phyloP scores from a whole-genome alignment of 2,329 filamentous ascomycete species.

The Colletotrichum camelliae region DNA sequence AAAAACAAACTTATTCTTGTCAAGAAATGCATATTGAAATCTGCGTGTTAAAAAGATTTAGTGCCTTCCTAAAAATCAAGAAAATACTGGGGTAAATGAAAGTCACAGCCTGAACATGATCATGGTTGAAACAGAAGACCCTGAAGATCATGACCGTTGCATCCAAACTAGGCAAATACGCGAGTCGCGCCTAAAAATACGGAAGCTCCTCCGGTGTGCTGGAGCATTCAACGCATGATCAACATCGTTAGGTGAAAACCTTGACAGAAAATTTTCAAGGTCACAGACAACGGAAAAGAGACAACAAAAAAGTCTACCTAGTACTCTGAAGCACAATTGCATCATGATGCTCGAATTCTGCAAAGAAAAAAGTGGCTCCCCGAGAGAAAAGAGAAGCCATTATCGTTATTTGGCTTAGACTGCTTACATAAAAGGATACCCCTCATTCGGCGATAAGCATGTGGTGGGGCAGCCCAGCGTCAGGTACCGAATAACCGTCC shows the following conservation, averaged over 20 bases:
- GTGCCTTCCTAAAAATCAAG: too few species aligned
- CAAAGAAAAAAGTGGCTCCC: background rate
- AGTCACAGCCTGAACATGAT: background rate
- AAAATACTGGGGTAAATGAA: background rate
- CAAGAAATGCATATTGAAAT: too few species aligned
- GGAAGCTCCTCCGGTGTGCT: background rate
- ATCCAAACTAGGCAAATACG: background rate
- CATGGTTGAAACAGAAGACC: background rate
- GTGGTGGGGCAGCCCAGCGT: slow-evolving; percentile 2
- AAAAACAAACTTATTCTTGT: too few species aligned
- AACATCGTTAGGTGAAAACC: background rate
- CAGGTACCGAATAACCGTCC: slow-evolving; percentile 7
- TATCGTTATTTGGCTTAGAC: background rate
- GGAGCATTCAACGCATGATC: background rate
- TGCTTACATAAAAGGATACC: slow-evolving; percentile 11
- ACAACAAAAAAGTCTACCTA: background rate
- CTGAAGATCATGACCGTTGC: background rate
- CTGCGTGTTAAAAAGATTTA: too few species aligned
- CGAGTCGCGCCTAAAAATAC: background rate
- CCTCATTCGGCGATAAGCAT: slow-evolving; percentile 12
- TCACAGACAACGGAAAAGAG: background rate
- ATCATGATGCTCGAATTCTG: background rate
- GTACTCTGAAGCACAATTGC: background rate
- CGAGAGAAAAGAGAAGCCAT: background rate
- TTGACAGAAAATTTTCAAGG: background rate